These are phyloP conservation scores for Leccinum broughii DNA, from an alignment of 768 basidiomycete species.

Conservation along the genomic window DNA sequence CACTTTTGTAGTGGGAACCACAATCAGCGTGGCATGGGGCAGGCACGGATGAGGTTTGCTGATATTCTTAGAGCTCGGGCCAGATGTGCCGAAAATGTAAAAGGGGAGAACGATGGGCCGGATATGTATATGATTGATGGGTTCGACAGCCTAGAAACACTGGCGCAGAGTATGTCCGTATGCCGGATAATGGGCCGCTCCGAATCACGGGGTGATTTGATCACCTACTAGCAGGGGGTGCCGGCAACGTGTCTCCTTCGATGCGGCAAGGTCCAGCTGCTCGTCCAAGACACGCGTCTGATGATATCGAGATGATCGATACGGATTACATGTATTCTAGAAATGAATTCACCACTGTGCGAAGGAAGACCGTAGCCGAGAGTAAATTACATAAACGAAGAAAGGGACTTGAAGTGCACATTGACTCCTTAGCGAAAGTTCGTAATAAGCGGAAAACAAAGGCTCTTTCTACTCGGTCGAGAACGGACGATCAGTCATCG, in stretches of 20 bases:
- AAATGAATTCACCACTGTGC: conserved; percentile 3
- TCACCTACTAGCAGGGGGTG: not conserved
- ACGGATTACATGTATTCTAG: conserved; percentile 10
- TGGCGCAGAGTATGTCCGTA: not conserved
- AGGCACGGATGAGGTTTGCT: conserved; percentile 13
- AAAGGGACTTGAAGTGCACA: not conserved
- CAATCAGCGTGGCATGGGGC: conserved; percentile 5
- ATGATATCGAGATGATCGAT: conserved; percentile 17
- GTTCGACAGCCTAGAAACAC: not conserved
- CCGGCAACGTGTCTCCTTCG: conserved; percentile 8
- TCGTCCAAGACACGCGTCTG: not conserved
- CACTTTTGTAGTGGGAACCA: too few species aligned
- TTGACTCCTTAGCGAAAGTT: not conserved
- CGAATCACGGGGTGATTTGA: conserved; percentile 5
- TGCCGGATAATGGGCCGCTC: not conserved
- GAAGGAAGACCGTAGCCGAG: conserved; percentile 5
- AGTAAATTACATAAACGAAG: conserved; percentile 7
- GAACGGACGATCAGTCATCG: conserved; percentile 1
- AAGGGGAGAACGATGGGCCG: conserved; percentile 1
- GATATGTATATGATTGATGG: not conserved
- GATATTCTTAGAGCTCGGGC: not conserved
- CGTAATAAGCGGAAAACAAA: conserved; percentile 13
- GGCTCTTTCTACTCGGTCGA: not conserved
- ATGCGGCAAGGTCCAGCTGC: not conserved
- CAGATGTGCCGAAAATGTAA: not conserved